Conservation (phyloP, 192 early-diverging fungal species). For the Podila minutissima region DNA sequence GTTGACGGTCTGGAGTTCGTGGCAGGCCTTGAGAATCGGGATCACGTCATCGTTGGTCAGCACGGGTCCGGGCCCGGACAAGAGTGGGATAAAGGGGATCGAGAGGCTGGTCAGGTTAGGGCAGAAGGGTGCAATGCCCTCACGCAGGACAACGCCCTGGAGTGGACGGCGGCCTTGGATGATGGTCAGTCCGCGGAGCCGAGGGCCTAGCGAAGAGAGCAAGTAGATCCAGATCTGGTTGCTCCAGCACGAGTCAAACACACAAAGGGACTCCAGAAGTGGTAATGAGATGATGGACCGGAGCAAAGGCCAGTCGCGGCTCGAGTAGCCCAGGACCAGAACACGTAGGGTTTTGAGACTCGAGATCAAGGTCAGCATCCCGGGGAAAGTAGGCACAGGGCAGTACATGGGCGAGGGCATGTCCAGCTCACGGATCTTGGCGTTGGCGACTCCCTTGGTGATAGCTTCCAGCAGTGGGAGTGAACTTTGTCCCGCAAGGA, state of each 20-base stretch:
- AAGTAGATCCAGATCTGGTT: constrained; percentile 51
- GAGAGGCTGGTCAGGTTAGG: constrained; percentile 34
- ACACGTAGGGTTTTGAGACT: constrained; percentile 22
- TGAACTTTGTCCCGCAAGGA: constrained; percentile 14
- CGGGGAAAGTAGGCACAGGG: constrained; percentile 35
- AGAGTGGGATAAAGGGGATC: constrained; percentile 43
- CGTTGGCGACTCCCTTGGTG: constrained; percentile 15
- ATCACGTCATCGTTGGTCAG: constrained; percentile 39
- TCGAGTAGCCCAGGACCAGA: constrained; percentile 40
- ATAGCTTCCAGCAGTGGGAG: constrained; percentile 30
- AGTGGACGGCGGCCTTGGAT: constrained; percentile 41
- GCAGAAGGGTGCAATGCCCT: constrained; percentile 41
- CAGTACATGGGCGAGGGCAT: constrained; percentile 54
- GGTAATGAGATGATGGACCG: constrained; percentile 34
- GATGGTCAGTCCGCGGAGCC: constrained; percentile 30
- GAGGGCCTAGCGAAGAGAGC: constrained; percentile 22
- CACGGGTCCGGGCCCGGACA: constrained; percentile 31
- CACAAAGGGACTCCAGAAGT: constrained; percentile 34
- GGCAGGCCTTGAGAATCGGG: constrained; percentile 44
- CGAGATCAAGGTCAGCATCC: constrained; percentile 44
- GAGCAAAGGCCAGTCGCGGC: constrained; percentile 48
- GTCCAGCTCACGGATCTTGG: constrained; percentile 32
- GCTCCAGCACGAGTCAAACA: constrained; percentile 50
- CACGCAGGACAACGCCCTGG: constrained; percentile 25
- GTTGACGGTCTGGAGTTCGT: constrained; percentile 36